Evolutionary conservation across 345 rosid species (phyloP).

Genomic region (Euphorbia lathyris): DNA sequence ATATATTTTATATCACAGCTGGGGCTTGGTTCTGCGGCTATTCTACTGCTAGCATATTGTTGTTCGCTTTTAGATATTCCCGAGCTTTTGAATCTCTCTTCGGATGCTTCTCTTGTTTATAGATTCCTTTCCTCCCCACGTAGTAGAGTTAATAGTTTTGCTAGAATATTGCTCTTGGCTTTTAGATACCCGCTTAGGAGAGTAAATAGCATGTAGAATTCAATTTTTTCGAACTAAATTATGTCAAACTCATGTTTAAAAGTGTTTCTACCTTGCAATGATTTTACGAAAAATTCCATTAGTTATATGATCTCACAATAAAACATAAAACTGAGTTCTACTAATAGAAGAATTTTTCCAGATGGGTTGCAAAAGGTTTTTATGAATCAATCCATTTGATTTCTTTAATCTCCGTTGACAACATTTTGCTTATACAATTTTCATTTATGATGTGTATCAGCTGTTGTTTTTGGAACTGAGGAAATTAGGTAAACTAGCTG

Average conservation of each 20-base stretch:
- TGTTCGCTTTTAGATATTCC: neutral
- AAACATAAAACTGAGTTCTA: neutral
- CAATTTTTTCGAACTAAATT: too few relatives aligned
- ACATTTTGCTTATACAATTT: neutral
- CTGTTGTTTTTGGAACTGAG: slow-evolving; percentile 50
- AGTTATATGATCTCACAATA: too few relatives aligned
- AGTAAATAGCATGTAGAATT: too few relatives aligned
- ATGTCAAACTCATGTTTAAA: too few relatives aligned
- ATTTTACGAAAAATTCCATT: too few relatives aligned
- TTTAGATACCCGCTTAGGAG: too few relatives aligned
- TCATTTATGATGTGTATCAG: slow-evolving; percentile 30
- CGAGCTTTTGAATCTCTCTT: neutral
- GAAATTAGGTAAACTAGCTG: slow-evolving; percentile 38
- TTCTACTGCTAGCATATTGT: neutral
- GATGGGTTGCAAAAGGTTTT: neutral
- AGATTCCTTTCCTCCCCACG: neutral
- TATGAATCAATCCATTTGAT: neutral
- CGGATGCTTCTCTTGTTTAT: neutral
- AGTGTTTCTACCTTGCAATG: too few relatives aligned
- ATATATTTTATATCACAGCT: neutral
- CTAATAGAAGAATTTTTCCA: neutral
- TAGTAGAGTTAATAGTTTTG: too few relatives aligned
- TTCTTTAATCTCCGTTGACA: neutral
- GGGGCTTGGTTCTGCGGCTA: neutral
- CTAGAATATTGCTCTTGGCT: too few relatives aligned